Evolutionary conservation across 805 yeast species (phyloP), one percentile per base, ranked within the genome.

Genomic region (Myxozyma vanderwaltii): DNA sequence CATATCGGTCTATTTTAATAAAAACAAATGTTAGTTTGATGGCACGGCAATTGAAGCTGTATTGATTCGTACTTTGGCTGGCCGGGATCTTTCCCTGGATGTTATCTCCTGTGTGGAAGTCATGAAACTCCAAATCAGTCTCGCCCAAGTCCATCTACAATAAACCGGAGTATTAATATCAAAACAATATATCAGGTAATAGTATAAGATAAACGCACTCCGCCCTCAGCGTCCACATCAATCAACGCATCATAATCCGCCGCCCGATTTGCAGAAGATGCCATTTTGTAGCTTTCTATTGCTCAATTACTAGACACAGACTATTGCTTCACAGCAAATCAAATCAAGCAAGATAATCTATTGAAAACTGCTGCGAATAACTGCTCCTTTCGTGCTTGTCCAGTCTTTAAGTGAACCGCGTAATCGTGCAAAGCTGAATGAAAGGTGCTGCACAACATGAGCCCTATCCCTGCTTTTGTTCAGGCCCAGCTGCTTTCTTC

Each of bases 71-170:
- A 61, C 63, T 36, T 40, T 54, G 63, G n/a, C 58, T 50, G n/a
- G 58, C 43, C 7, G 65, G 65, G 27, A 61, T 58, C 48, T 54
- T 59, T 21, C 65, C 65, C 40, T 58, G 66, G 21, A 51, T 50
- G 31, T 63, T 59, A 17, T 45, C 64, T 24, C 63, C 61, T n/a
- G 63, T 63, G 52, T 60, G 64, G 43, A 62, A 63, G 45, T 63
- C 67, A 39, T 63, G 66, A 46, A 63, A 63, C 33, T 63, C 67
- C 41, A 59, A 58, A 24, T 63, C 66, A 26, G 66, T 63, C 54
- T 63, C 66, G 19, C 67, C 67, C 31, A 63, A 48, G 26, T 59
- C 66, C 49, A 59, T 57, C 59, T 57, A 29, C 45, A 26, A 27
- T 29, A n/a, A 26, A 21, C 3, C 29, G 31, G 19, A 8, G 24